Evolutionary conservation across 371 early-diverging fungal genomes (phyloP), one percentile per base, ranked within the genome.

Genomic region (Capillidium rhysosporum): DNA sequence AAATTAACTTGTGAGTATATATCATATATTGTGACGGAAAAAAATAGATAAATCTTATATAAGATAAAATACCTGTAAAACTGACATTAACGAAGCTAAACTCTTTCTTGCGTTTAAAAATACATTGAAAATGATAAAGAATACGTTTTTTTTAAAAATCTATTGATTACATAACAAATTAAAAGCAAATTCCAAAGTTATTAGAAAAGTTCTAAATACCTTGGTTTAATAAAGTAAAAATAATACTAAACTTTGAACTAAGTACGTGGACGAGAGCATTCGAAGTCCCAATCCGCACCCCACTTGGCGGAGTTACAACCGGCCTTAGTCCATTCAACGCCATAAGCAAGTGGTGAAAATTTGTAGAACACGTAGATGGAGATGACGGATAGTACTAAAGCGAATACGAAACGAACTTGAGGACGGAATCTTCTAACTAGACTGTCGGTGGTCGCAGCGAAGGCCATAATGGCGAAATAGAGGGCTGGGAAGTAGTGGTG

Each of bases 401-500:
- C 68, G 0, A 69, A 66, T 12, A 72, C 63, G 2, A 76, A 62
- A 26, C 83, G 69, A 20, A 61, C 59, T 28, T 64, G 65, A 56
- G 65, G 65, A 12, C 65, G 63, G n/a, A 86, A 56, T 23, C 78
- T 72, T 25, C 73, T 68, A 1, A 84, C 72, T 18, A 80, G 62
- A 49, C 87, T 61, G 57, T 93, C 95, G 21, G 84, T 46, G 1
- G 77, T 65, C 0, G 73, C 71, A 46, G 77, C 70, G 29, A 79
- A 66, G 0, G 79, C 72, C 54, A 90, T 69, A 48, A 92, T 77
- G n/a, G 83, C 68, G 63, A 88, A 79, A 58, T 88, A 87, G 10
- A 93, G 73, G 0, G 91, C 82, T 5, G 98, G 96, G 26, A 97
- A 73, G 61, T 98, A 99, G 67, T 98, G 97, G 65, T 98, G 98